Percentiles rank a stretch among this genome's conserved stretches.
These are phyloP conservation scores for Penicillium soppii DNA, from an alignment of 495 filamentous ascomycete genomes.

Conservation along the genomic window DNA sequence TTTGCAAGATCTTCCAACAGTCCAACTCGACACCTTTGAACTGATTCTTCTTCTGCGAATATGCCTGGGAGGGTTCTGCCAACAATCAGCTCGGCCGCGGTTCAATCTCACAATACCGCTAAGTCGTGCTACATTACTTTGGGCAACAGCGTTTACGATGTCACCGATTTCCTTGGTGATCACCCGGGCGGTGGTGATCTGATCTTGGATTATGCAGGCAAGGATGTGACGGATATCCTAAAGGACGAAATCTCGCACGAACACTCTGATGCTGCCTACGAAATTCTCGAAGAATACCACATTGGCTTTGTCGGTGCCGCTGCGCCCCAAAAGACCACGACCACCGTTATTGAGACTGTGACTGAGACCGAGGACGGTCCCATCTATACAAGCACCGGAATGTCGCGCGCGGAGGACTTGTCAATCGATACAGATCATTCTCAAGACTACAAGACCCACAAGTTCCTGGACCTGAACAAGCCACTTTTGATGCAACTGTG, in stretches of 20 bases:
- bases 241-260: conserved; percentile 78
- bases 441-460: conserved; percentile 78
- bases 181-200: conserved; percentile 91
- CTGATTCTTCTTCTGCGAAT: conserved; percentile 10
- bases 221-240: conserved; percentile 81
- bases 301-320: conserved; percentile 68
- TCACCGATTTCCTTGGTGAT: conserved; percentile 81
- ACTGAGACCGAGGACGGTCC: conserved; percentile 40
- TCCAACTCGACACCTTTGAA: neutral
- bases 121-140: conserved; percentile 94
- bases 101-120: conserved; percentile 72
- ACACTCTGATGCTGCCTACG: conserved; percentile 89
- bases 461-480: conserved; percentile 86
- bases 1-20: neutral
- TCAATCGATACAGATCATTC: conserved; percentile 76
- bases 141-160: conserved; percentile 88
- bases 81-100: conserved; percentile 73
- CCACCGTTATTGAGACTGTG: conserved; percentile 21
- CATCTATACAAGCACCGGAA: conserved; percentile 73
- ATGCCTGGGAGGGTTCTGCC: conserved; percentile 66
- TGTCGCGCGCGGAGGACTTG: conserved; percentile 83
- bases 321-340: conserved; percentile 21
- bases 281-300: conserved; percentile 81
- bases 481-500: conserved; percentile 90
- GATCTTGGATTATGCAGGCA: conserved; percentile 85